Evolutionary conservation across 2,329 filamentous ascomycete genomes (phyloP).

Genomic region (Cercospora canescens): DNA sequence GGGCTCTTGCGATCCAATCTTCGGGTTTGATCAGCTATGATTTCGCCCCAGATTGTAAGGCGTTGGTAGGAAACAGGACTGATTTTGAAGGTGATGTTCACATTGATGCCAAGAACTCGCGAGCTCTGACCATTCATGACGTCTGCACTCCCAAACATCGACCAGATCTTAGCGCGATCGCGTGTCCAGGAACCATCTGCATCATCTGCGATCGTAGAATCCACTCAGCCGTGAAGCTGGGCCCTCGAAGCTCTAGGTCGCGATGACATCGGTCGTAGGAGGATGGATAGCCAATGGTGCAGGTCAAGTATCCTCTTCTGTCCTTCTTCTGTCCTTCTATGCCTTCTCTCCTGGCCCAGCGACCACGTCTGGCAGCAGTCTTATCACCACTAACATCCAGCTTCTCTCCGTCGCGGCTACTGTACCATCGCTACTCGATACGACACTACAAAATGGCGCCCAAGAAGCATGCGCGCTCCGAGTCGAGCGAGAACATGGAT

Average conservation of each 20-base stretch:
- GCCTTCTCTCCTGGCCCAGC: background rate
- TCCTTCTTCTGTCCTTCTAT: background rate
- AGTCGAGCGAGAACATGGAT: constrained; percentile 17
- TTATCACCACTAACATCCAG: background rate
- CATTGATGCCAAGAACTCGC: background rate
- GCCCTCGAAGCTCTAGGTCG: background rate
- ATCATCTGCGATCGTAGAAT: background rate
- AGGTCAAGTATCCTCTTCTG: background rate
- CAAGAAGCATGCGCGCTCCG: constrained; percentile 26
- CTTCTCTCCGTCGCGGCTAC: background rate
- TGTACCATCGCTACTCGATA: background rate
- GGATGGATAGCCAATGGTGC: background rate
- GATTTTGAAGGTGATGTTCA: background rate
- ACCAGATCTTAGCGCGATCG: constrained; percentile 2
- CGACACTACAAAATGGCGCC: constrained; percentile 10
- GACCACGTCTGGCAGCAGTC: background rate
- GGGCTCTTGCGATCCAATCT: no score
- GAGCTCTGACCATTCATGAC: background rate
- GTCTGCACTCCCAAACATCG: background rate
- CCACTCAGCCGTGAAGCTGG: background rate
- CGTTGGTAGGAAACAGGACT: background rate
- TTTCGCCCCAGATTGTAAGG: background rate
- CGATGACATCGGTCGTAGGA: background rate
- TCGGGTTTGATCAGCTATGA: background rate
- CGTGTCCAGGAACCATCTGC: background rate